Evolutionary conservation across 768 basidiomycete species (phyloP).

Genomic region (Kwoniella pini): DNA sequence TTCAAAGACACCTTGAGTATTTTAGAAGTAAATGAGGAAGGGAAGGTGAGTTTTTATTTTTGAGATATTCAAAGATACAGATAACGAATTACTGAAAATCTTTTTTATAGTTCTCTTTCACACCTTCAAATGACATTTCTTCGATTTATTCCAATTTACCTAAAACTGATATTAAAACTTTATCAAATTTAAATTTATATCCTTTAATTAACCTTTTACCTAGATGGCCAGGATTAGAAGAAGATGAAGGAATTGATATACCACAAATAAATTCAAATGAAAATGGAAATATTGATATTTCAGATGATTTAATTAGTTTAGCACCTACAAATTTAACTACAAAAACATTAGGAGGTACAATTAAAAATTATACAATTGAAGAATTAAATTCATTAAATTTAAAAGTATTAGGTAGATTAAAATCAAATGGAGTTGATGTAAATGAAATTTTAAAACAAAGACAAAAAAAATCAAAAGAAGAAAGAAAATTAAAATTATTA

Average conservation of each 20-base stretch:
- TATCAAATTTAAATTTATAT: constrained; percentile 40
- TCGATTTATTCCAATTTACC: neutral
- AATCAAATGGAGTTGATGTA: constrained; percentile 46
- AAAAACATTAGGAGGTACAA: neutral
- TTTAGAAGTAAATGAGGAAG: constrained; percentile 22
- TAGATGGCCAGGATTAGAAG: constrained; percentile 49
- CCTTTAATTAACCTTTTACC: constrained; percentile 42
- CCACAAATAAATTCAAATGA: constrained; percentile 3
- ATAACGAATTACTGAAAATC: neutral
- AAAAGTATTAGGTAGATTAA: constrained; percentile 43
- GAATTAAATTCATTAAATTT: constrained; percentile 32
- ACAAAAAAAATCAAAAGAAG: constrained; percentile 44
- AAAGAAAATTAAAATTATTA: constrained; percentile 30
- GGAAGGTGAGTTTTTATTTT: constrained; percentile 16
- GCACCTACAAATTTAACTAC: constrained; percentile 9
- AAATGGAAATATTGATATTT: neutral
- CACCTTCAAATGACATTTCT: neutral
- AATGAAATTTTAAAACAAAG: constrained; percentile 25
- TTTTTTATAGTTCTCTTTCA: neutral
- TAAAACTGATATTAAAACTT: constrained; percentile 12
- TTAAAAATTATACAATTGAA: constrained; percentile 24
- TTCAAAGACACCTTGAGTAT: constrained; percentile 15
- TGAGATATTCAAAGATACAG: too few relatives aligned
- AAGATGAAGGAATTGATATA: constrained; percentile 44
- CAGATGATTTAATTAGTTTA: neutral